A percentile compares a stretch with the other conserved stretches of the same genome.
These are phyloP conservation scores for Solanum chaucha DNA, from an alignment of 257 asterid species.

Conservation along the genomic window DNA sequence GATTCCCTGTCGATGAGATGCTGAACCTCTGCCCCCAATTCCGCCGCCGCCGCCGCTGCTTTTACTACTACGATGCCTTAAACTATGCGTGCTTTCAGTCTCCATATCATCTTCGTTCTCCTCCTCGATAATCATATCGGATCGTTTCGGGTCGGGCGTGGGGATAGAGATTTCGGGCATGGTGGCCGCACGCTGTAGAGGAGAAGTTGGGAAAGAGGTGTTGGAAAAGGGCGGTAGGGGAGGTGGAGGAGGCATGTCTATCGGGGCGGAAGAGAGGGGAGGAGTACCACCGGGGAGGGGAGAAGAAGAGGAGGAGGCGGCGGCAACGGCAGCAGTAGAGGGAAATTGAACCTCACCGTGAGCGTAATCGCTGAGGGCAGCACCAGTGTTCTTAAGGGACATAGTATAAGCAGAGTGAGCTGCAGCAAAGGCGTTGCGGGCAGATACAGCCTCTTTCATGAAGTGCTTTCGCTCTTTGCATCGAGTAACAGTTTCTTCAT, in stretches of 20 bases:
- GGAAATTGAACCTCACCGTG: conserved; percentile 63
- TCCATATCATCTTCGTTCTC: conserved; percentile 60
- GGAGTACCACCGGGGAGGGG: conserved; percentile 22
- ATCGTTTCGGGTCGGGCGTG: conserved; percentile 23
- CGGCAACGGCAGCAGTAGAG: background rate
- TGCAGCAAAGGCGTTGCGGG: conserved; percentile 86
- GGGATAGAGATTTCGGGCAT: conserved; percentile 72
- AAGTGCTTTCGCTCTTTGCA: conserved; percentile 74
- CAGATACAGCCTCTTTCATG: conserved; percentile 79
- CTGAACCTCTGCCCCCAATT: conserved; percentile 18
- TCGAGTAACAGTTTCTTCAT: conserved; percentile 77
- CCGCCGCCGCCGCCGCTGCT: conserved; percentile 27
- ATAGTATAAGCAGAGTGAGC: conserved; percentile 81
- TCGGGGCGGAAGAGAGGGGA: conserved; percentile 34
- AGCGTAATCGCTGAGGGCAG: conserved; percentile 86
- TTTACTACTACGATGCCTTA: conserved; percentile 46
- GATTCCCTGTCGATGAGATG: background rate
- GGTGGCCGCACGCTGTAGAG: conserved; percentile 74
- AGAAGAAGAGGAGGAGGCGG: conserved; percentile 9
- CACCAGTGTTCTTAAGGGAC: conserved; percentile 87
- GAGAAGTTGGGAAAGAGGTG: conserved; percentile 33
- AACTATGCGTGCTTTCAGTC: conserved; percentile 34
- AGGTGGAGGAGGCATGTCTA: conserved; percentile 39
- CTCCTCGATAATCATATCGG: conserved; percentile 65
- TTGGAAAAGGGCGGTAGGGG: conserved; percentile 73